Conservation (phyloP, 768 basidiomycete species). For the Asterophora lycoperdoides region DNA sequence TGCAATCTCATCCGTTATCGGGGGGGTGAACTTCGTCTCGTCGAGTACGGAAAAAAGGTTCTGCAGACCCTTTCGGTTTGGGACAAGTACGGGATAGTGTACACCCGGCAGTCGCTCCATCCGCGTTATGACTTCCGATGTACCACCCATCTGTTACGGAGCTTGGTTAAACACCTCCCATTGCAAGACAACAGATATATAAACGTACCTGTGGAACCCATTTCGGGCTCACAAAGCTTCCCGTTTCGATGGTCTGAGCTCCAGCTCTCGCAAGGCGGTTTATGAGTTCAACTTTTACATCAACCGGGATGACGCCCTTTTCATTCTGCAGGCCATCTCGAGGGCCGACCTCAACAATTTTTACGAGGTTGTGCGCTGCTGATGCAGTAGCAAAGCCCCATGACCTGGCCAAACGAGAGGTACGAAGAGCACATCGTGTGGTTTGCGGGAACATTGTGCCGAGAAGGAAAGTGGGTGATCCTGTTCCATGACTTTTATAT, state of each 20-base stretch:
- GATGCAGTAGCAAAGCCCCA: slow-evolving; percentile 24
- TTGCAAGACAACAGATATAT: neutral
- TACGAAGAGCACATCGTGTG: slow-evolving; percentile 9
- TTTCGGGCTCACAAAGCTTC: slow-evolving; percentile 90
- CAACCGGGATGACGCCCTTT: slow-evolving; percentile 62
- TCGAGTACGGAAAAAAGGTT: slow-evolving; percentile 56
- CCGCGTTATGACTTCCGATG: slow-evolving; percentile 62
- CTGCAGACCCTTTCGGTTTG: slow-evolving; percentile 75
- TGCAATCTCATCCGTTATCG: slow-evolving; percentile 76
- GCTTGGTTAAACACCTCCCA: neutral
- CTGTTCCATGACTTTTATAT: slow-evolving; percentile 7
- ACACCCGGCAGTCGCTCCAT: slow-evolving; percentile 51
- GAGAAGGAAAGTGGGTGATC: neutral
- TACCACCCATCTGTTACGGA: slow-evolving; percentile 74
- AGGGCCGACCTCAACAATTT: slow-evolving; percentile 87
- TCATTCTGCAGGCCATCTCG: slow-evolving; percentile 94
- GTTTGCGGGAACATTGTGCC: slow-evolving; percentile 9
- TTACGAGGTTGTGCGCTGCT: slow-evolving; percentile 36
- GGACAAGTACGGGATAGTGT: slow-evolving; percentile 76
- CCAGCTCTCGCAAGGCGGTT: slow-evolving; percentile 70
- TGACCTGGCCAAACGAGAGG: slow-evolving; percentile 3
- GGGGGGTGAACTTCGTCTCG: slow-evolving; percentile 33
- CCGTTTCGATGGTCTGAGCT: slow-evolving; percentile 67
- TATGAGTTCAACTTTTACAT: slow-evolving; percentile 76
- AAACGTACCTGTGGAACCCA: slow-evolving; percentile 83